Conservation (phyloP, 176 grass and related monocot genomes). For the Musa schizocarpa region DNA sequence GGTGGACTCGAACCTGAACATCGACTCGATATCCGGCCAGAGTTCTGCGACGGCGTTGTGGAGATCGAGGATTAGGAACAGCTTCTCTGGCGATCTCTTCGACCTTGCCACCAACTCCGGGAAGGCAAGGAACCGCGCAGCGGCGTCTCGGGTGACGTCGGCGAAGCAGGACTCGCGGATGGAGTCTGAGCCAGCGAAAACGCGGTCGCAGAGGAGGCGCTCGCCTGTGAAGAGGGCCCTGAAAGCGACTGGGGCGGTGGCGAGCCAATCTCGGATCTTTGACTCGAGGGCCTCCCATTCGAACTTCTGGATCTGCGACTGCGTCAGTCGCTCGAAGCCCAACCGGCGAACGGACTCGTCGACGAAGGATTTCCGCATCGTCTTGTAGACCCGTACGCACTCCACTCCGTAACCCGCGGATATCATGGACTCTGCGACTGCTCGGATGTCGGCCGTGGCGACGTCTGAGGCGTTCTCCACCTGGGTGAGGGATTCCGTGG, state of each 20-base stretch:
- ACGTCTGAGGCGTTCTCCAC: not conserved
- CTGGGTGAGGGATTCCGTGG: not conserved
- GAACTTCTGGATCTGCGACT: constrained; percentile 26
- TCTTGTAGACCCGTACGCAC: constrained; percentile 45
- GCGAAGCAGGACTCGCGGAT: constrained; percentile 36
- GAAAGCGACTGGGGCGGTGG: constrained; percentile 23
- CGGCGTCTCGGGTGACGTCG: constrained; percentile 29
- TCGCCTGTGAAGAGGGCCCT: constrained; percentile 26
- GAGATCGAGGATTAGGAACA: constrained; percentile 59
- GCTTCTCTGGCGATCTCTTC: constrained; percentile 32
- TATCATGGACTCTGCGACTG: constrained; percentile 37
- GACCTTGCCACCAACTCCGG: constrained; percentile 29
- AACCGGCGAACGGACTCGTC: constrained; percentile 19
- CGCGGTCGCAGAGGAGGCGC: constrained; percentile 32
- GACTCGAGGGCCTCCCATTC: constrained; percentile 33
- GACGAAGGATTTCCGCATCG: constrained; percentile 29
- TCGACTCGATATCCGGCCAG: constrained; percentile 26
- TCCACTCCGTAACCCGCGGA: constrained; percentile 59
- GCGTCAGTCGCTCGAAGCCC: constrained; percentile 19
- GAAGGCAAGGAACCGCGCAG: constrained; percentile 25
- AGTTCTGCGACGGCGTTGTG: constrained; percentile 28
- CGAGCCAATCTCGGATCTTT: constrained; percentile 38
- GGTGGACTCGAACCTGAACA: constrained; percentile 21
- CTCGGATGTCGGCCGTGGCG: not conserved
- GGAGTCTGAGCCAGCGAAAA: constrained; percentile 14